Base-by-base conservation (phyloP, 805 yeast genomes). In the Myxozyma lipomycoides region DNA sequence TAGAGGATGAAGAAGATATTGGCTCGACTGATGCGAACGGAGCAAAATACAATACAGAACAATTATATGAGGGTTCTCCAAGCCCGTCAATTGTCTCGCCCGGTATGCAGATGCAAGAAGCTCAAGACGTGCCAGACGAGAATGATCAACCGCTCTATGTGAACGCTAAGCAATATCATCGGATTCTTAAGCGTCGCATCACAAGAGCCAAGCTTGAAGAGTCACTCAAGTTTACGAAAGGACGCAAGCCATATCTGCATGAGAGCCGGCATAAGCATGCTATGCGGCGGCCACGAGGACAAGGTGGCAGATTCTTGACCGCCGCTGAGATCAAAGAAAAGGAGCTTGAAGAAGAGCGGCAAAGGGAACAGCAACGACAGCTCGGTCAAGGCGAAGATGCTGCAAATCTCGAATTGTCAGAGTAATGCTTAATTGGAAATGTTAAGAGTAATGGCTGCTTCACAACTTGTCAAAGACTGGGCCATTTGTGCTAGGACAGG, bases 181-280 rank as follows among this genome's bases (percentile, higher is more conserved):
- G 99, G 40, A 93, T 93, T 17, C 71, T 93, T 60, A 93, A 93
- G 67, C 77, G 99, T 64, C 78, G 99, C 61, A 78, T 89, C 39
- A 98, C 98, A 0, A 75, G 98, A 46, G 97, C 97, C 4, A 85
- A 83, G 67, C 75, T 93, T 36, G 98, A 93, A 64, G 98, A 93
- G 64, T 79, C 82, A 40, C 75, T 91, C 21, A 46, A 46, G 32
- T 38, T 49, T 37, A 46, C 51, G 38, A 84, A 87, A 64, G 95
- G 95, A 17, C 79, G 98, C 62, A 84, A 84, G 65, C 97, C 98
- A 10, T 91, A 95, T 68, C 69, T 93, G 44, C 99, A 93, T 66
- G 98, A 93, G 69, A 87, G 96, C 18, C 78, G 99, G 62, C 99
- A 93, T 67, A 91, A 93, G 67, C 99, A 93, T 67, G 99, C 99